phyloP scores from a whole-genome alignment of 345 rosid genomes.

The Kandelia obovata region DNA sequence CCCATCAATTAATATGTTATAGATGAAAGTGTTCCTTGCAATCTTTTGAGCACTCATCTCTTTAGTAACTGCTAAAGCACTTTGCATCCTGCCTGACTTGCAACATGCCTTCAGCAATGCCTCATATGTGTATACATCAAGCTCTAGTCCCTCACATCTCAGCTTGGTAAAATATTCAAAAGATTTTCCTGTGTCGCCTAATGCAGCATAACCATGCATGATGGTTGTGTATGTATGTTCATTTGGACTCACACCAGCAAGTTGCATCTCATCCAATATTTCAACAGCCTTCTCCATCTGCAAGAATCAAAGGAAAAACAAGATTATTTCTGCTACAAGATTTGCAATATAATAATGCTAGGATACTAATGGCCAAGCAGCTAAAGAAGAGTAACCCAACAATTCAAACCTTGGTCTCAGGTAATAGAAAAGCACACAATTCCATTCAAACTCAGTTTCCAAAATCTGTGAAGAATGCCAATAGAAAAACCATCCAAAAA shows the following conservation, averaged over 20 bases:
- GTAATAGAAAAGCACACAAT: too few species aligned
- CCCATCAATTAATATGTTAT: constrained; percentile 95
- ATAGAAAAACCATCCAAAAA: neutral
- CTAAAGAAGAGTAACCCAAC: too few species aligned
- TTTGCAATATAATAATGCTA: neutral
- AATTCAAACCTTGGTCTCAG: too few species aligned
- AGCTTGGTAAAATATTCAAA: constrained; percentile 77
- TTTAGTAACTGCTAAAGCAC: constrained; percentile 92
- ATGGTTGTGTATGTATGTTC: constrained; percentile 89
- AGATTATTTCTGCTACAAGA: neutral
- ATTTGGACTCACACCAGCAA: constrained; percentile 75
- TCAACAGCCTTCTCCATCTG: constrained; percentile 90
- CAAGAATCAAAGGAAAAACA: constrained; percentile 10
- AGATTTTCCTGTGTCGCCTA: constrained; percentile 92
- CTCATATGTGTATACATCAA: constrained; percentile 81
- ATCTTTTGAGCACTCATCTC: constrained; percentile 81
- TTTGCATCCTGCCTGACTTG: constrained; percentile 98
- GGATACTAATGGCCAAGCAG: too few species aligned
- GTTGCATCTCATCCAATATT: constrained; percentile 80
- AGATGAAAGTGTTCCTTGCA: constrained; percentile 72
- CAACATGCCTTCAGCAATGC: constrained; percentile 96
- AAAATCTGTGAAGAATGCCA: neutral
- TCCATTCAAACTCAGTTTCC: neutral
- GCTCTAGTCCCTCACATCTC: constrained; percentile 76
- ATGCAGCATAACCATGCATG: constrained; percentile 96